Percentiles rank a stretch among this genome's conserved stretches.
Conservation (phyloP, 495 filamentous ascomycete species). For the Penicillium paxilli region DNA sequence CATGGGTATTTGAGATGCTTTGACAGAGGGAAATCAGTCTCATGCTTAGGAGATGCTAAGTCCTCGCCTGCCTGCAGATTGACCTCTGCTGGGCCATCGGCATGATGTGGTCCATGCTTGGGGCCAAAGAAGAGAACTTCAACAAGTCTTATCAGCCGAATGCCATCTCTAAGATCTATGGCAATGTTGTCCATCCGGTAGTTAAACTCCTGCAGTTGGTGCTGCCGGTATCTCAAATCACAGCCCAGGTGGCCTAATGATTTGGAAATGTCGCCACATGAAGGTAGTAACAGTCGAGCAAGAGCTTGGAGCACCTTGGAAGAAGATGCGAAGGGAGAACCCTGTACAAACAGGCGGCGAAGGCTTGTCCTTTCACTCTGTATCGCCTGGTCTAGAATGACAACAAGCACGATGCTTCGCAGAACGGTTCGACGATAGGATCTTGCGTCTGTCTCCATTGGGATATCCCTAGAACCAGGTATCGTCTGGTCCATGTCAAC, state of each 20-base stretch:
- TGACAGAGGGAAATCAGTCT: constrained; percentile 46
- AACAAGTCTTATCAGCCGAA: constrained; percentile 59
- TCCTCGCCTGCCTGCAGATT: constrained; percentile 13
- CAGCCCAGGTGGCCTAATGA: constrained; percentile 58
- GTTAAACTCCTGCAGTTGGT: constrained; percentile 58
- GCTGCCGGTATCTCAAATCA: constrained; percentile 52
- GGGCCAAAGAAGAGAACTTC: constrained; percentile 57
- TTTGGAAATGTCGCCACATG: constrained; percentile 57
- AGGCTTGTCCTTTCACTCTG: constrained; percentile 25
- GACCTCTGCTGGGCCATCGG: constrained; percentile 6
- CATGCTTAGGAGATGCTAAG: constrained; percentile 11
- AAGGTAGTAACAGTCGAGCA: constrained; percentile 54
- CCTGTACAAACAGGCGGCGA: constrained; percentile 43
- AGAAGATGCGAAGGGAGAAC: constrained; percentile 59
- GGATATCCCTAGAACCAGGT: constrained; percentile 19
- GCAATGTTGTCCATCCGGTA: constrained; percentile 62
- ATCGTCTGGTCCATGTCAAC: constrained; percentile 45
- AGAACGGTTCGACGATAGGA: constrained; percentile 57
- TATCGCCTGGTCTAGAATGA: constrained; percentile 56
- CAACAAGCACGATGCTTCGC: constrained; percentile 61
- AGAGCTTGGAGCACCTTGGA: constrained; percentile 53
- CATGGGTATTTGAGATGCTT: constrained; percentile 62
- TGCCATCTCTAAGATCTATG: constrained; percentile 63
- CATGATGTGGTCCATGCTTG: constrained; percentile 6
- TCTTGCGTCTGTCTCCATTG: constrained; percentile 41